Percentiles rank a stretch among this genome's conserved stretches.
phyloP scores from a whole-genome alignment of 1,284 basidiomycete species.

The Apiotrichum veenhuisii region DNA sequence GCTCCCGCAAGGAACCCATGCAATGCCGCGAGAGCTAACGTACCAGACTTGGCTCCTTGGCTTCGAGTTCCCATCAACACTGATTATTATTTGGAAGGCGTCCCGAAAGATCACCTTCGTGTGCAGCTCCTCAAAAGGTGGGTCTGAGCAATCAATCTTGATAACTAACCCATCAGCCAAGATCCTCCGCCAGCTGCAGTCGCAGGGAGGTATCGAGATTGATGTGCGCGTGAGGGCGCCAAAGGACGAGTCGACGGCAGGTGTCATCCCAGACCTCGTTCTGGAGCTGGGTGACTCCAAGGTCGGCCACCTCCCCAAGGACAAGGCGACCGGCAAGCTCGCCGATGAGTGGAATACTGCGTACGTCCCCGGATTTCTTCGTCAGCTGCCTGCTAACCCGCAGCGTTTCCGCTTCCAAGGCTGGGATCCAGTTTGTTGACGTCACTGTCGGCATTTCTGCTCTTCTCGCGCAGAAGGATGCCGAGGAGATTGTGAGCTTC shows the following conservation, averaged over 20 bases:
- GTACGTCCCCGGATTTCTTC: conserved; percentile 17
- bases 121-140: conserved; percentile 86
- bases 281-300: conserved; percentile 34
- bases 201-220: conserved; percentile 33
- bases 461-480: conserved; percentile 82
- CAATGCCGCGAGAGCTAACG: background rate
- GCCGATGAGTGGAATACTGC: conserved; percentile 55
- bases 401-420: conserved; percentile 30
- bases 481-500: conserved; percentile 73
- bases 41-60: conserved; percentile 86
- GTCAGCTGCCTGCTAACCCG: background rate
- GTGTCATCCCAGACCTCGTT: conserved; percentile 35
- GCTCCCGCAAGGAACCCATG: too few relatives aligned
- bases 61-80: conserved; percentile 93
- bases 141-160: conserved; percentile 15
- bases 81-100: conserved; percentile 68
- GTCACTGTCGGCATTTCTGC: conserved; percentile 71
- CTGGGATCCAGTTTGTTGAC: conserved; percentile 66
- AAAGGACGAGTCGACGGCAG: conserved; percentile 43
- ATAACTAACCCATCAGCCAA: conserved; percentile 33
- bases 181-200: conserved; percentile 41
- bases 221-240: conserved; percentile 37
- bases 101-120: conserved; percentile 66
- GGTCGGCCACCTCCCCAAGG: conserved; percentile 47
- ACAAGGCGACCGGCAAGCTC: conserved; percentile 46